Evolutionary conservation across 2,329 filamentous ascomycete species (phyloP), one percentile per base, ranked within the genome.

Genomic region (Colletotrichum euphorbiae): DNA sequence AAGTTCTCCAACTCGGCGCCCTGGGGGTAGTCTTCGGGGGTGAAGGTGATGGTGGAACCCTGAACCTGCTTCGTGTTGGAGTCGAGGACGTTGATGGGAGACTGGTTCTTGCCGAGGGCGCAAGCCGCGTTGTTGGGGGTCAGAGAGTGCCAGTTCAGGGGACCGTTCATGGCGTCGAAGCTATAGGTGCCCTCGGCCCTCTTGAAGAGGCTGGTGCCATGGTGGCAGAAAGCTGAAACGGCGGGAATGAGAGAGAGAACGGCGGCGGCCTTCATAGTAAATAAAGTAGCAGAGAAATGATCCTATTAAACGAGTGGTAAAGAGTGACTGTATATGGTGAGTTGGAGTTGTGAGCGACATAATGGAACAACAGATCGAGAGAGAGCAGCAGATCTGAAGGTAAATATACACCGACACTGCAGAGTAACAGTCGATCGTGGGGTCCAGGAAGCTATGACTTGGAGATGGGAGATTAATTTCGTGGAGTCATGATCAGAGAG

Each of bases 61-160:
- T 72, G 64, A 0, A 71, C 71, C 2, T 69, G 63, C 8, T 63
- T 71, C 63, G 67, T 68, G 54, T 71, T 70, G 48, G 43, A 55
- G 8, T 74, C 61, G 15, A 74, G 76, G 68, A 89, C 76, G 74
- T 87, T 83, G 74, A 89, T 87, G 61, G 87, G 87, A 0, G 86
- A 89, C 74, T 89, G 87, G 63, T 80, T 77, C 19, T 72, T 79
- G 36, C 87, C 86, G 2, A 74, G 76, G 40, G 80, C 82, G 73
- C 87, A 89, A 12, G 78, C 75, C 13, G 74, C 73, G 75, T 87
- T 87, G 40, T 69, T 71, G n/a, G 77, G 75, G 50, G 80, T 75
- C 19, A 89, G 76, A 3, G 77, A 77, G 38, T 82, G 80, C 86
- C 86, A 89, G 75, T 84, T 85, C 60, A 85, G 75, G 0, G 86